Evolutionary conservation across 257 asterid genomes (phyloP).

Genomic region (Ilex aquifolium): DNA sequence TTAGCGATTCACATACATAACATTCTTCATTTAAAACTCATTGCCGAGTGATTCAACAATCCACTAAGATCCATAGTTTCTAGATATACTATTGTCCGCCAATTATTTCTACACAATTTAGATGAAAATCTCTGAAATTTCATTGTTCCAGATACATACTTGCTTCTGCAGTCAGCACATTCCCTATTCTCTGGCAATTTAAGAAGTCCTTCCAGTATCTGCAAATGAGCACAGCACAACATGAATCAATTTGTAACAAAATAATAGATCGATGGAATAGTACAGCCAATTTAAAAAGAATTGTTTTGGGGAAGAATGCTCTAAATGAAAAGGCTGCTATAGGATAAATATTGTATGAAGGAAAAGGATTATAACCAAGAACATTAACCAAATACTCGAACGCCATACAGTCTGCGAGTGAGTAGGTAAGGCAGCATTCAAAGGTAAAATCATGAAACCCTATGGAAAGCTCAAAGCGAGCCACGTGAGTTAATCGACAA

Average conservation of each 20-base stretch:
- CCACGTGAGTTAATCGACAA: too few relatives aligned
- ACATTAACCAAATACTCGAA: neutral
- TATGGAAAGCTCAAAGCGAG: too few relatives aligned
- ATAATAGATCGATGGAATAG: conserved; percentile 1
- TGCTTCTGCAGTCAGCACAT: conserved; percentile 98
- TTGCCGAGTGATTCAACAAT: neutral
- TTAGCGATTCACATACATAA: neutral
- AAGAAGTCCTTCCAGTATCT: conserved; percentile 96
- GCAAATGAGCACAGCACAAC: conserved; percentile 25
- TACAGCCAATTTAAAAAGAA: neutral
- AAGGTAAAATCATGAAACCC: too few relatives aligned
- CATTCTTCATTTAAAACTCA: neutral
- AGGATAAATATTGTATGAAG: neutral
- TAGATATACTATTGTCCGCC: neutral
- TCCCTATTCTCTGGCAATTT: conserved; percentile 98
- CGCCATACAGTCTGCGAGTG: too few relatives aligned
- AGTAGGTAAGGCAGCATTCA: too few relatives aligned
- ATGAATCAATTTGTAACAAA: conserved; percentile 8
- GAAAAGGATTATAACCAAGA: neutral
- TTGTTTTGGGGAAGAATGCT: neutral
- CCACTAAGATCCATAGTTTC: conserved; percentile 6
- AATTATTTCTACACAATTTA: neutral
- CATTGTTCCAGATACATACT: conserved; percentile 43
- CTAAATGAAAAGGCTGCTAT: neutral
- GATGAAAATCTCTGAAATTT: conserved; percentile 4